Conservation (phyloP, 2,329 filamentous ascomycete species). For the Xylaria sp. region DNA sequence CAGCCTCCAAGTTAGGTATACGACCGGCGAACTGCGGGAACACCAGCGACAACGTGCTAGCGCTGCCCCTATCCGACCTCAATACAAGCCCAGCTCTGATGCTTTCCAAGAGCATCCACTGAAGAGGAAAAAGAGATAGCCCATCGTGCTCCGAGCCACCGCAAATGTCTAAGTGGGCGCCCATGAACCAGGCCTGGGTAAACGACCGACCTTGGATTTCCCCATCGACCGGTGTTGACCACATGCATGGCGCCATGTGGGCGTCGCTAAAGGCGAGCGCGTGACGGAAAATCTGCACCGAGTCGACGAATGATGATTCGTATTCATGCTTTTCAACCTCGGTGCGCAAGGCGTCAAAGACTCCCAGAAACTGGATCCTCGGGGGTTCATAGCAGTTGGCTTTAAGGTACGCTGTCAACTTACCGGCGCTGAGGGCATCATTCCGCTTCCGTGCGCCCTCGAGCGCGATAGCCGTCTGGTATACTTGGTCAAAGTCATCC, state of each 20-base stretch:
- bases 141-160: slow-evolving; percentile 21
- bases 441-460: neutral
- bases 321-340: slow-evolving; percentile 22
- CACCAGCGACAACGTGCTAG: neutral
- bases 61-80: neutral
- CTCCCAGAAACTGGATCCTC: slow-evolving; percentile 11
- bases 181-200: slow-evolving; percentile 23
- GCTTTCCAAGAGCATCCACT: slow-evolving; percentile 25
- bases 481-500: slow-evolving; percentile 14
- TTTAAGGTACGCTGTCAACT: slow-evolving; percentile 8
- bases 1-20: slow-evolving; percentile 4
- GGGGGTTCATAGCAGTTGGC: slow-evolving; percentile 5
- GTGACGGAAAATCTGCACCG: slow-evolving; percentile 17
- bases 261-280: slow-evolving; percentile 22
- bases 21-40: slow-evolving; percentile 22
- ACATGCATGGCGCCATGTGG: slow-evolving; percentile 1
- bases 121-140: slow-evolving; percentile 17
- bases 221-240: neutral
- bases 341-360: slow-evolving; percentile 5
- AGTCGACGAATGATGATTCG: slow-evolving; percentile 13
- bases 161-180: slow-evolving; percentile 16
- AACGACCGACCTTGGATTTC: slow-evolving; percentile 8
- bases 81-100: slow-evolving; percentile 16
- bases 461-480: slow-evolving; percentile 13
- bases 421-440: slow-evolving; percentile 8